Conservation (phyloP, 305 asterid genomes). For the Solanum aculeatissimum region DNA sequence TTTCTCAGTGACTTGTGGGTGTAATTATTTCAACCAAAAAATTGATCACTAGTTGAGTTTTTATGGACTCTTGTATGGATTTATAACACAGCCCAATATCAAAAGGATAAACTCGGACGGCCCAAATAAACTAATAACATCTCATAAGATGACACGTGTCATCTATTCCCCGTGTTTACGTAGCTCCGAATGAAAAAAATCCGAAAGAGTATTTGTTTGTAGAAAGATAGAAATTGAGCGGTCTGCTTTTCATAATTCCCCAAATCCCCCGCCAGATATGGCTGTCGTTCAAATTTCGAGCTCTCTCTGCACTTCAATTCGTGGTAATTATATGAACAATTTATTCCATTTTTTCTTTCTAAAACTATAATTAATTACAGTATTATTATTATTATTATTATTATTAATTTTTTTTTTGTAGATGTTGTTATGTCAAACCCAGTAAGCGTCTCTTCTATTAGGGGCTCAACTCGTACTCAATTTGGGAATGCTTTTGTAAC, state of each 20-base stretch:
- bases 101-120: not conserved
- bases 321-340: not conserved
- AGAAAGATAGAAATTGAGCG: slow-evolving; percentile 6
- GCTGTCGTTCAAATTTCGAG: slow-evolving; percentile 4
- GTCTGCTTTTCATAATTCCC: not conserved
- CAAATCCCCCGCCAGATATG: not conserved
- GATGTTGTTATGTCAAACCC: not conserved
- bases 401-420: not conserved
- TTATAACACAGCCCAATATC: not conserved
- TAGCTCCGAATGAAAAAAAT: not conserved
- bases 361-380: not conserved
- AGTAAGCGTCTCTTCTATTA: not conserved
- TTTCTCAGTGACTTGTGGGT: no score
- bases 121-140: not conserved
- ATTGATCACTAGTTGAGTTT: no score
- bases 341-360: not conserved
- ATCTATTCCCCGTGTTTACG: not conserved
- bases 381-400: no score
- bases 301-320: slow-evolving; percentile 9
- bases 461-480: not conserved
- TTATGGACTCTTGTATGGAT: no score
- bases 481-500: slow-evolving; percentile 24
- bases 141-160: not conserved
- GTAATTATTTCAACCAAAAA: no score
- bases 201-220: not conserved